Conservation (phyloP, 2,329 filamentous ascomycete species). For the Tolypocladium cylindrosporum region DNA sequence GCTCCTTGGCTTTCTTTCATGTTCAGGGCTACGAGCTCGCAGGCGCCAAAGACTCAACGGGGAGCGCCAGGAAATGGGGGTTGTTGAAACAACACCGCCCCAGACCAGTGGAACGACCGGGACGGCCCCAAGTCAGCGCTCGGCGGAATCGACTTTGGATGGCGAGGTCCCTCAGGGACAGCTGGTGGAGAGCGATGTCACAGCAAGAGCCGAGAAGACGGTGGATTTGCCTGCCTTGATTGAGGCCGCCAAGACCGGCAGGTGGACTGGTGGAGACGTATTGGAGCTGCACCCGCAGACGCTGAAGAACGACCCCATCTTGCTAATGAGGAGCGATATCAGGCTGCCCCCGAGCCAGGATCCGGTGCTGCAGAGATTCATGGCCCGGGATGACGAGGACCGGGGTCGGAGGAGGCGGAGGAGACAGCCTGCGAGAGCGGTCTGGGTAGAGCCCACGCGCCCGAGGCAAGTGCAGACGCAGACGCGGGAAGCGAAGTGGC, state of each 20-base stretch:
- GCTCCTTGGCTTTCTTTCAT: slow-evolving; percentile 6
- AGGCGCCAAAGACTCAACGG: slow-evolving; percentile 12
- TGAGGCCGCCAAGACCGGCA: slow-evolving; percentile 18
- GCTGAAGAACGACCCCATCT: slow-evolving; percentile 26
- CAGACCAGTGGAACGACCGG: background rate
- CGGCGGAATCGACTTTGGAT: background rate
- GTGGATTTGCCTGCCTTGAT: slow-evolving; percentile 21
- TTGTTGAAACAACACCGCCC: slow-evolving; percentile 11
- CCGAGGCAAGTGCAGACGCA: slow-evolving; percentile 3
- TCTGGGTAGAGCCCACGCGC: slow-evolving; percentile 12
- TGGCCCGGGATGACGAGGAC: slow-evolving; percentile 7
- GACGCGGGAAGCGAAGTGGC: slow-evolving; percentile 4
- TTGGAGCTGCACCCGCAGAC: slow-evolving; percentile 32
- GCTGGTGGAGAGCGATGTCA: background rate
- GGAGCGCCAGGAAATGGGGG: slow-evolving; percentile 12
- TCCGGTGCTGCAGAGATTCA: slow-evolving; percentile 18
- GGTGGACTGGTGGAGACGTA: slow-evolving; percentile 13
- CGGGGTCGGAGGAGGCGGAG: slow-evolving; percentile 4
- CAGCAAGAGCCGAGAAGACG: slow-evolving; percentile 2
- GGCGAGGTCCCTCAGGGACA: background rate
- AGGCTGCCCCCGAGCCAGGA: slow-evolving; percentile 31
- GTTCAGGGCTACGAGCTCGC: slow-evolving; percentile 10
- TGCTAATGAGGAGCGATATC: slow-evolving; percentile 16
- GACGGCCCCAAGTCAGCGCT: background rate
- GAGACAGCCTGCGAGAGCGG: slow-evolving; percentile 3